Base-by-base conservation (phyloP, 208 protist genomes). In the Leishmania tarentolae region DNA sequence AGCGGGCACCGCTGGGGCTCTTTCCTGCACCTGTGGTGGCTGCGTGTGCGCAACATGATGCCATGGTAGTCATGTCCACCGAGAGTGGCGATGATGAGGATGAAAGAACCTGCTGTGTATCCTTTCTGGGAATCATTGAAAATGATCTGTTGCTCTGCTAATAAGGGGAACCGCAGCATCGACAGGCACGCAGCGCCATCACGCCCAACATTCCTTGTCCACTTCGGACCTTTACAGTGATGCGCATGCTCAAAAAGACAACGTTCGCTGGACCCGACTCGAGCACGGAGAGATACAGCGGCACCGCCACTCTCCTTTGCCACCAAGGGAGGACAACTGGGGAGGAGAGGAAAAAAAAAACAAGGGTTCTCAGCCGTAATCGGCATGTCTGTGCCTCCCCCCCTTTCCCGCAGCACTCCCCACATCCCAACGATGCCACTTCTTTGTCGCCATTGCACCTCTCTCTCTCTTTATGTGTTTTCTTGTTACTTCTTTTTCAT, bases 1-100 rank as follows among this genome's bases (percentile, higher is more conserved):
- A 90, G 86, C 42, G 93, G 91, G 40, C 83, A 84, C 35, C 87
- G 87, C 75, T 87, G 84, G 79, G 89, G 84, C 15, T 84, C 87
- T 3, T 28, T 9, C 24, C n/a, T 84, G 40, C 76, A 82, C 21
- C 37, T 46, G 13, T 77, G 37, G 69, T 79, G 89, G 78, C 53
- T 81, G 1, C 71, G 68, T 19, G 19, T 89, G 37, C 82, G 82
- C 28, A 40, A 70, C 57, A 52, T 83, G 11, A 79, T n/a, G 66
- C 73, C 73, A 21, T 65, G 47, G 73, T 77, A 63, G 37, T 35
- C 31, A 13, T 44, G 5, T 13, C 0, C 11, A 5, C 8, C 21
- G 44, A 52, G 28, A 75, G 8, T n/a, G 2, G 35, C 21, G 65
- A 19, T 6, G 40, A 70, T 17, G 24, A 3, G 21, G 11, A 31